Evolutionary conservation across 495 filamentous ascomycete genomes (phyloP).

Genomic region (Annulohypoxylon nitens): DNA sequence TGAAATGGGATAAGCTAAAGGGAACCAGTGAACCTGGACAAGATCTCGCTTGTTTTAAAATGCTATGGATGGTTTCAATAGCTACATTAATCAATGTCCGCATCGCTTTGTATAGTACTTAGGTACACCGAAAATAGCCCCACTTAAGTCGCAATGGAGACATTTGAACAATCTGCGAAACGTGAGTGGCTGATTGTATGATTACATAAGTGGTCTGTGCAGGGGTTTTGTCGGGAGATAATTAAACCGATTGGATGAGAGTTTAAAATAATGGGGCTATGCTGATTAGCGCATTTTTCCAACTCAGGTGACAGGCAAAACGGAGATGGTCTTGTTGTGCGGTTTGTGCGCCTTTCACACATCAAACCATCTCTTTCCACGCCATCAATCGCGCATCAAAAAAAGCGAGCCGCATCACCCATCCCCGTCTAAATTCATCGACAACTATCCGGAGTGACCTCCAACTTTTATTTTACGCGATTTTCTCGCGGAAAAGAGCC

Average conservation of each 20-base stretch:
- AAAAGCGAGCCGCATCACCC: conserved; percentile 64
- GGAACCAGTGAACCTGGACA: conserved; percentile 2
- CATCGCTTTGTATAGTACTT: conserved; percentile 6
- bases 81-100: not conserved
- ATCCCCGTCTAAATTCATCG: conserved; percentile 65
- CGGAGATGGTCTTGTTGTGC: conserved; percentile 59
- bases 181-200: not conserved
- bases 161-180: not conserved
- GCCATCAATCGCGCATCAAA: conserved; percentile 64
- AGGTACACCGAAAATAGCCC: not conserved
- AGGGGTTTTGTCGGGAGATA: conserved; percentile 22
- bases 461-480: conserved; percentile 59
- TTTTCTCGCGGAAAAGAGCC: conserved; percentile 52
- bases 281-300: conserved; percentile 36
- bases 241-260: conserved; percentile 31
- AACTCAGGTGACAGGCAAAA: conserved; percentile 58
- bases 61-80: conserved; percentile 13
- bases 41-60: conserved; percentile 4
- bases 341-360: conserved; percentile 68
- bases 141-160: not conserved
- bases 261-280: not conserved
- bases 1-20: not conserved
- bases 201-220: conserved; percentile 11
- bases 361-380: conserved; percentile 62
- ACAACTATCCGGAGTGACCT: conserved; percentile 61